Conservation (phyloP, 192 early-diverging fungal genomes). For the Gaertneriomyces semiglobifer region DNA sequence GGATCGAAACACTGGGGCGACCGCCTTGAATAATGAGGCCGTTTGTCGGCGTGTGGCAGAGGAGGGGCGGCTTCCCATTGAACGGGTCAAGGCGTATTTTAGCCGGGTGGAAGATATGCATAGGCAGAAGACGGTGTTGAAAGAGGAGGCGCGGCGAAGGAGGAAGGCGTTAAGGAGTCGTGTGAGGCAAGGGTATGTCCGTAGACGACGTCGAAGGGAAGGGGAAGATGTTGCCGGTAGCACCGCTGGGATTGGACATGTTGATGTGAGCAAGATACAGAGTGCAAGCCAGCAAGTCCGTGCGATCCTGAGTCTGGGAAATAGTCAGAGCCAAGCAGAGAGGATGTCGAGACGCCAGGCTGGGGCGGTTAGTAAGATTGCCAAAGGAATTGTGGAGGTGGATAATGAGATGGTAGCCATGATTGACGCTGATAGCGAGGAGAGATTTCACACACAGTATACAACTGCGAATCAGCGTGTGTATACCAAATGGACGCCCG, state of each 20-base stretch:
- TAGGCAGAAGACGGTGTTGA: slow-evolving; percentile 7
- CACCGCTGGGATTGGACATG: too few species aligned
- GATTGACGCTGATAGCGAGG: slow-evolving; percentile 15
- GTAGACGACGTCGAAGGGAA: too few species aligned
- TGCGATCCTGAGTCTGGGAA: too few species aligned
- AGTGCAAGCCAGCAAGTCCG: too few species aligned
- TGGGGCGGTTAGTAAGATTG: too few species aligned
- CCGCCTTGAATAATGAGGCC: slow-evolving; percentile 34
- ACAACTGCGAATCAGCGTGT: slow-evolving; percentile 15
- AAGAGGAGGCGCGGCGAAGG: slow-evolving; percentile 11
- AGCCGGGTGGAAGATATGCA: slow-evolving; percentile 33
- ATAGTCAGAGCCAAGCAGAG: too few species aligned
- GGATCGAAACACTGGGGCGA: slow-evolving; percentile 23
- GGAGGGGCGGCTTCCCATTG: slow-evolving; percentile 25
- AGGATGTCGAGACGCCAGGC: too few species aligned
- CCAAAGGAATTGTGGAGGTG: not conserved
- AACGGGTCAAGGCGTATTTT: slow-evolving; percentile 38
- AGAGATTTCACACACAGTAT: slow-evolving; percentile 24
- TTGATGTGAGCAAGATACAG: too few species aligned
- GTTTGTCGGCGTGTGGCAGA: slow-evolving; percentile 24
- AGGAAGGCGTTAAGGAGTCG: not conserved
- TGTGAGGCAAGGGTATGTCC: too few species aligned
- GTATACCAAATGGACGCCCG: slow-evolving; percentile 19
- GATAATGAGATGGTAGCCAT: slow-evolving; percentile 16
- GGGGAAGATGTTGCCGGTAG: too few species aligned